Percentiles rank a stretch among this genome's conserved stretches.
These are phyloP conservation scores for Porodaedalea pini DNA, from an alignment of 1,284 basidiomycete genomes.

Conservation along the genomic window DNA sequence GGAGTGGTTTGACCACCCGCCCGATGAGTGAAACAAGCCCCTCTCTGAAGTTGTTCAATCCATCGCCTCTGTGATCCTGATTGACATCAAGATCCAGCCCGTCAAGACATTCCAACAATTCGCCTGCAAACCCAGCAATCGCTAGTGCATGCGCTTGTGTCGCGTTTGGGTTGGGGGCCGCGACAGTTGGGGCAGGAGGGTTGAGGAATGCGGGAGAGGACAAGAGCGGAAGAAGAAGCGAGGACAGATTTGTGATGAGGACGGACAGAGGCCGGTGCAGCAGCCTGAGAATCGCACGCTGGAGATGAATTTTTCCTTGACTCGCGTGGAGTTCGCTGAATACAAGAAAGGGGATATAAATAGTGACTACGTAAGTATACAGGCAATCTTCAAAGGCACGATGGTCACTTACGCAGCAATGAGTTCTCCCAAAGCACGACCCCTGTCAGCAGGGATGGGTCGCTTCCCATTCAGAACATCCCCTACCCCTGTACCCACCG, in stretches of 20 bases:
- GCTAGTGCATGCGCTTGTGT: slow-evolving; percentile 68
- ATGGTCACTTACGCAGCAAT: slow-evolving; percentile 58
- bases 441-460: slow-evolving; percentile 67
- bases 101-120: slow-evolving; percentile 67
- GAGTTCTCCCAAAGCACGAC: slow-evolving; percentile 57
- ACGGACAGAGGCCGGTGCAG: slow-evolving; percentile 75
- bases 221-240: slow-evolving; percentile 59
- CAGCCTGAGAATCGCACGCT: slow-evolving; percentile 65
- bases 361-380: slow-evolving; percentile 20
- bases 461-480: slow-evolving; percentile 60
- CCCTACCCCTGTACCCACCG: slow-evolving; percentile 43
- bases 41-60: slow-evolving; percentile 60
- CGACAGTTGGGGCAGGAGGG: slow-evolving; percentile 47
- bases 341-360: slow-evolving; percentile 14
- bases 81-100: slow-evolving; percentile 57
- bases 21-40: slow-evolving; percentile 63
- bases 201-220: slow-evolving; percentile 59
- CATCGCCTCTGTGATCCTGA: slow-evolving; percentile 58
- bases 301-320: slow-evolving; percentile 57
- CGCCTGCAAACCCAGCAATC: slow-evolving; percentile 63
- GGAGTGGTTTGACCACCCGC: slow-evolving; percentile 61
- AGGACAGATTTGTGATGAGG: slow-evolving; percentile 63
- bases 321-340: slow-evolving; percentile 66
- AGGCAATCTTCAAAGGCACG: not conserved
- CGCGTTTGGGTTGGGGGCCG: slow-evolving; percentile 52